A percentile compares a stretch with the other conserved stretches of the same genome.
Conservation (phyloP, 768 basidiomycete species). For the Collybia nuda region DNA sequence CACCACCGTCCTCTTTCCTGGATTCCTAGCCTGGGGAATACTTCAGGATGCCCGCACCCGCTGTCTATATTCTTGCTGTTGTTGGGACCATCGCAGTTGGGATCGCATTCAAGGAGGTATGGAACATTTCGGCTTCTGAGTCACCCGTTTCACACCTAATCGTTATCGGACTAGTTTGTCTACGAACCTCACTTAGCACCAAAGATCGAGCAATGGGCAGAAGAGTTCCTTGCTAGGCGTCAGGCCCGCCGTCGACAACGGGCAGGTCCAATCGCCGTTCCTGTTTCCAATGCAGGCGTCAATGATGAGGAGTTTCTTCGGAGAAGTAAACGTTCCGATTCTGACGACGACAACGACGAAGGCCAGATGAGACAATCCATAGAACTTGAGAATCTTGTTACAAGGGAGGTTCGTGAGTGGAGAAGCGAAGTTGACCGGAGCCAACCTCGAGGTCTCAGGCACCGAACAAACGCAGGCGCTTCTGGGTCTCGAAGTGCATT, state of each 20-base stretch:
- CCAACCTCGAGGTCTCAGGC: slow-evolving; percentile 24
- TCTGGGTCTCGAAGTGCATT: slow-evolving; percentile 26
- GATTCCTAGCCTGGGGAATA: not conserved
- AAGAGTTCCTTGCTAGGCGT: slow-evolving; percentile 34
- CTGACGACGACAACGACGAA: slow-evolving; percentile 14
- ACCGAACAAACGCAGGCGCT: slow-evolving; percentile 23
- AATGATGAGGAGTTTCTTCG: slow-evolving; percentile 23
- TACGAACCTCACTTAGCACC: slow-evolving; percentile 73
- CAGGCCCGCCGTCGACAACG: slow-evolving; percentile 28
- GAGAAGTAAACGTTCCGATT: slow-evolving; percentile 21
- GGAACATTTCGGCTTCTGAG: not conserved
- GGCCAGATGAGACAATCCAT: slow-evolving; percentile 23
- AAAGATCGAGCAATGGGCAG: slow-evolving; percentile 48
- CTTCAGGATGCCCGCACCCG: slow-evolving; percentile 17
- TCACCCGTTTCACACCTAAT: not conserved
- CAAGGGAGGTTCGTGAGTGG: slow-evolving; percentile 55
- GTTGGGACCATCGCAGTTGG: slow-evolving; percentile 15
- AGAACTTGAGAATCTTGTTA: slow-evolving; percentile 54
- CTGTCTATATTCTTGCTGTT: slow-evolving; percentile 13
- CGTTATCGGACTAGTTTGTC: slow-evolving; percentile 45
- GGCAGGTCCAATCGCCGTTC: slow-evolving; percentile 16
- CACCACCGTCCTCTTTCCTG: slow-evolving; percentile 1
- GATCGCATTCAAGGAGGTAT: slow-evolving; percentile 16
- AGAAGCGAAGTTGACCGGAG: slow-evolving; percentile 38
- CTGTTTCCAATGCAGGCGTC: slow-evolving; percentile 21